phyloP scores from a whole-genome alignment of 345 rosid species.

The Euphorbia pulcherrima region DNA sequence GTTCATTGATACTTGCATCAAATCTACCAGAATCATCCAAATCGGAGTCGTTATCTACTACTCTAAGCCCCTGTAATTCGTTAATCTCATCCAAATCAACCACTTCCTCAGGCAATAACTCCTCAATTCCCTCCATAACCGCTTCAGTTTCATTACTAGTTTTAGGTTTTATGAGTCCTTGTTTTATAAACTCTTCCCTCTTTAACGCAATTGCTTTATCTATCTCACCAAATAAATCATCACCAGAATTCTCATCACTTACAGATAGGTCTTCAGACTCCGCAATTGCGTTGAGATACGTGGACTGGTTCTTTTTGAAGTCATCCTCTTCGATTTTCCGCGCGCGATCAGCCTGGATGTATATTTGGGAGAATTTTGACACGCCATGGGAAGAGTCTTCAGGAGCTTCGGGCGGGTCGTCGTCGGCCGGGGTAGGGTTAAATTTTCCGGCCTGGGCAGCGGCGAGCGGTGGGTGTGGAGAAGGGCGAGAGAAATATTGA shows the following conservation, averaged over 20 bases:
- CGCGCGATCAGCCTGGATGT: conserved; percentile 64
- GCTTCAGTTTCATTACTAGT: conserved; percentile 30
- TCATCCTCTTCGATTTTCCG: conserved; percentile 71
- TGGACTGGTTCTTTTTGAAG: conserved; percentile 61
- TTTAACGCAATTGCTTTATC: conserved; percentile 80
- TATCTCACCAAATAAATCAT: conserved; percentile 75
- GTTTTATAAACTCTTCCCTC: conserved; percentile 66
- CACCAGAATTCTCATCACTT: conserved; percentile 36
- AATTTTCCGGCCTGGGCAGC: conserved; percentile 47
- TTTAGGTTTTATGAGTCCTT: conserved; percentile 56
- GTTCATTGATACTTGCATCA: conserved; percentile 31
- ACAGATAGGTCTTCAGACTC: conserved; percentile 64
- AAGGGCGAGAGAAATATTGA: conserved; percentile 3
- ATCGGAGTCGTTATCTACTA: conserved; percentile 30
- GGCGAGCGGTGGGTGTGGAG: conserved; percentile 19
- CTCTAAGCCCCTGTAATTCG: conserved; percentile 50
- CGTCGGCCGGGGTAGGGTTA: conserved; percentile 59
- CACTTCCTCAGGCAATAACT: conserved; percentile 69
- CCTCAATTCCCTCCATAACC: conserved; percentile 38
- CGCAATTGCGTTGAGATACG: conserved; percentile 73
- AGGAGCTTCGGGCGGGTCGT: conserved; percentile 88
- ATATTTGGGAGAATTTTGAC: conserved; percentile 67
- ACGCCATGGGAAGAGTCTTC: conserved; percentile 81
- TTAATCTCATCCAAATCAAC: conserved; percentile 83
- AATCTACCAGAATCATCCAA: conserved; percentile 24